phyloP scores from a whole-genome alignment of 139 green algal genomes.

The Closterium sp. region DNA sequence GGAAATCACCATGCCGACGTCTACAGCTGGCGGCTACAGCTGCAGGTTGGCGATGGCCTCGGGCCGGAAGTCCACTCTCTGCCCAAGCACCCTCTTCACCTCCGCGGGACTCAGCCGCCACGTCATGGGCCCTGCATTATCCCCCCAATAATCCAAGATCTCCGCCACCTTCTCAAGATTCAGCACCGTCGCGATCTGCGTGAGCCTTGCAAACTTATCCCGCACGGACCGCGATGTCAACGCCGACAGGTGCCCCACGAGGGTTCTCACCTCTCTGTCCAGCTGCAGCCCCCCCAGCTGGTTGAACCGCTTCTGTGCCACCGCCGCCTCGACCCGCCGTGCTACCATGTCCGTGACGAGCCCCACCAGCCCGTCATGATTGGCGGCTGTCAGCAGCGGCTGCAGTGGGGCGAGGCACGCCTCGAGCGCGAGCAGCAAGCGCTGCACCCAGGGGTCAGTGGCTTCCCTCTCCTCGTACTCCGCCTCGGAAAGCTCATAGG shows the following conservation, averaged over 20 bases:
- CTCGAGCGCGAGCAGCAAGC: conserved; percentile 67
- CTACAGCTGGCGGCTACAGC: conserved; percentile 57
- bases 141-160: conserved; percentile 80
- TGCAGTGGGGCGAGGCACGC: conserved; percentile 63
- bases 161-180: conserved; percentile 80
- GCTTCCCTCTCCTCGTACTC: conserved; percentile 69
- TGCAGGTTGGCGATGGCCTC: conserved; percentile 63
- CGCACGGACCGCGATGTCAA: conserved; percentile 76
- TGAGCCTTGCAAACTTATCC: conserved; percentile 88
- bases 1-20: conserved; percentile 75
- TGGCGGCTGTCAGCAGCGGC: conserved; percentile 68
- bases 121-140: conserved; percentile 65
- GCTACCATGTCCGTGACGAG: conserved; percentile 71
- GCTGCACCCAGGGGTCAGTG: conserved; percentile 72
- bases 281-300: conserved; percentile 92
- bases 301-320: conserved; percentile 84
- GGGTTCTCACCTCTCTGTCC: conserved; percentile 76
- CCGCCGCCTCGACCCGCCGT: conserved; percentile 74
- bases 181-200: conserved; percentile 84
- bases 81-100: conserved; percentile 67
- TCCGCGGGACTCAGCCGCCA: conserved; percentile 81
- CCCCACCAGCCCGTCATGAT: conserved; percentile 73
- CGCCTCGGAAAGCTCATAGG: conserved; percentile 75
- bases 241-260: conserved; percentile 71
- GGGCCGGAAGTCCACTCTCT: conserved; percentile 73